These are phyloP conservation scores for Aspergillus ellipticus DNA, from an alignment of 495 filamentous ascomycete species.

Conservation along the genomic window DNA sequence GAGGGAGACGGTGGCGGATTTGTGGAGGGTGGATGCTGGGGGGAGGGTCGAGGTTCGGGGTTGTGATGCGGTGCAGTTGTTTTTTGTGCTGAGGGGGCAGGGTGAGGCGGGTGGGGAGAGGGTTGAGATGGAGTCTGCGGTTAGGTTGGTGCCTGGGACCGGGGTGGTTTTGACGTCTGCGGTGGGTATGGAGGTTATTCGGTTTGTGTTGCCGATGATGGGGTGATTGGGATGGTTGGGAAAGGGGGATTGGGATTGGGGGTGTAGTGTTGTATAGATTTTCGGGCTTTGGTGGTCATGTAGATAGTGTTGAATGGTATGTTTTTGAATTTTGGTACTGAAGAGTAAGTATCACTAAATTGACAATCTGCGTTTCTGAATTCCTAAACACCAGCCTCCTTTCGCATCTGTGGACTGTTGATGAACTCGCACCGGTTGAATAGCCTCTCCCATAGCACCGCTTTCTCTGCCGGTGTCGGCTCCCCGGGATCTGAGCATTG, in stretches of 20 bases:
- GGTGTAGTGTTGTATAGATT: background rate
- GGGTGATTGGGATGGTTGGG: background rate
- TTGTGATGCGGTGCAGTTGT: background rate
- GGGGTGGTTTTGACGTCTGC: background rate
- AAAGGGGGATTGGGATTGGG: no score
- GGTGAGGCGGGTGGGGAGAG: background rate
- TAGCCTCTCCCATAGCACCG: slow-evolving; percentile 14
- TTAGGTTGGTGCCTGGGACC: background rate
- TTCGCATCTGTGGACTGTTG: slow-evolving; percentile 13
- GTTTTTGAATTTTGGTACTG: no score
- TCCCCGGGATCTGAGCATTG: background rate
- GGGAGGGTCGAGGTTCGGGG: background rate
- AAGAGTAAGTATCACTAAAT: no score
- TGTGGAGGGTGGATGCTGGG: background rate
- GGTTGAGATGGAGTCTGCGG: background rate
- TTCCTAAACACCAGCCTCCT: slow-evolving; percentile 12
- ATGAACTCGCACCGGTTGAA: slow-evolving; percentile 17
- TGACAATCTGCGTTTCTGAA: no score
- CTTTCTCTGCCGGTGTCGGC: slow-evolving; percentile 6
- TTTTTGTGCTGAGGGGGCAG: background rate
- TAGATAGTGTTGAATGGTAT: no score
- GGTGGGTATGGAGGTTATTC: background rate
- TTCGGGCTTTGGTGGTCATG: background rate
- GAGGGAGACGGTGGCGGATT: background rate
- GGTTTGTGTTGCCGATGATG: background rate